phyloP scores from a whole-genome alignment of 257 asterid species.

The Gentiana straminea region DNA sequence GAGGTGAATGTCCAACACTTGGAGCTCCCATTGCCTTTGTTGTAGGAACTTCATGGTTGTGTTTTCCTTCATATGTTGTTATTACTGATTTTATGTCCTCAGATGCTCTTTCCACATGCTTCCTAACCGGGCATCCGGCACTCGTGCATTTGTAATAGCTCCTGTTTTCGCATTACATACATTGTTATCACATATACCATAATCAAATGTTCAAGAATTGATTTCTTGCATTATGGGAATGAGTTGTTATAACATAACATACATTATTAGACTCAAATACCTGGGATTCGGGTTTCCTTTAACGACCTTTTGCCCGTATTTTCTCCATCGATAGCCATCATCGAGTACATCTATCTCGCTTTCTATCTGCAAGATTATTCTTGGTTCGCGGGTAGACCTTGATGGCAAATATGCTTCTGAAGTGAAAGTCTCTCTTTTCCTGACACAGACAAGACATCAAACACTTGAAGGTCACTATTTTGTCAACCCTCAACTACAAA shows the following conservation, averaged over 20 bases:
- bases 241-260: background rate
- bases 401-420: slow-evolving; percentile 31
- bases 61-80: slow-evolving; percentile 82
- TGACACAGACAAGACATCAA: slow-evolving; percentile 9
- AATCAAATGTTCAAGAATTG: background rate
- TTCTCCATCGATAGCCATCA: slow-evolving; percentile 87
- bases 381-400: slow-evolving; percentile 57
- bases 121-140: slow-evolving; percentile 64
- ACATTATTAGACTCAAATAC: slow-evolving; percentile 16
- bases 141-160: slow-evolving; percentile 89
- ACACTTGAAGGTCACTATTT: background rate
- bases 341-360: slow-evolving; percentile 68
- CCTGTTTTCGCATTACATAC: slow-evolving; percentile 21
- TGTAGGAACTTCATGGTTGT: slow-evolving; percentile 55
- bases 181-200: background rate
- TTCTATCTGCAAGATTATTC: slow-evolving; percentile 56
- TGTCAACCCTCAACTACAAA: too few relatives aligned
- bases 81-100: slow-evolving; percentile 49
- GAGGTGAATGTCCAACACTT: slow-evolving; percentile 12
- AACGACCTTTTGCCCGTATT: slow-evolving; percentile 83
- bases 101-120: slow-evolving; percentile 82
- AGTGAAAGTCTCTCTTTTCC: slow-evolving; percentile 45
- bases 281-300: slow-evolving; percentile 91
- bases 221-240: too few relatives aligned
- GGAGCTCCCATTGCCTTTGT: slow-evolving; percentile 16